Evolutionary conservation across 2,329 filamentous ascomycete species (phyloP).

Genomic region (Podosphaera fusca): DNA sequence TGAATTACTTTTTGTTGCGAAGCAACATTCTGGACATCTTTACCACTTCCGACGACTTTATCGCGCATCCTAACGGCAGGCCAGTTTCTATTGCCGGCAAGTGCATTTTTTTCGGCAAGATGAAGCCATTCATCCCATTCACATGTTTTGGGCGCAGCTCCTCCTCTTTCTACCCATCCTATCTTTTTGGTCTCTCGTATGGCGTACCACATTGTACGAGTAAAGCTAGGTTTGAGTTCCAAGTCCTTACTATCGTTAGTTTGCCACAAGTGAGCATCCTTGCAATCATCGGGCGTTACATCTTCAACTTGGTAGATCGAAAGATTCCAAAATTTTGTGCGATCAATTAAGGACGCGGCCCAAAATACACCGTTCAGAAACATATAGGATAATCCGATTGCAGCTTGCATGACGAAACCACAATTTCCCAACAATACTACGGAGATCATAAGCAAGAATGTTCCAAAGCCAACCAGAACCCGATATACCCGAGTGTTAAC

Average conservation of each 20-base stretch:
- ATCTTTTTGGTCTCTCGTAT: slow-evolving; percentile 29
- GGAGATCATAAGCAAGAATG: slow-evolving; percentile 34
- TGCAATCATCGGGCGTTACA: slow-evolving; percentile 20
- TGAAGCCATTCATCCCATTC: slow-evolving; percentile 31
- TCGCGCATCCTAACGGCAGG: slow-evolving; percentile 26
- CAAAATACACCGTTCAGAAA: slow-evolving; percentile 36
- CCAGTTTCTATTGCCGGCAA: slow-evolving; percentile 18
- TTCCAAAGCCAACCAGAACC: slow-evolving; percentile 31
- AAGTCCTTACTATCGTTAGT: slow-evolving; percentile 10
- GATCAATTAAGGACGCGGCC: slow-evolving; percentile 18
- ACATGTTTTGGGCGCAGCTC: slow-evolving; percentile 27
- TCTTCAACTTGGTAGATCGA: slow-evolving; percentile 24
- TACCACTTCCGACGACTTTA: slow-evolving; percentile 19
- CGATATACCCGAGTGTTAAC: slow-evolving; percentile 25
- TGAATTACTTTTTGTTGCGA: slow-evolving; percentile 6
- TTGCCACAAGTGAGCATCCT: slow-evolving; percentile 16
- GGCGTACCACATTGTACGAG: slow-evolving; percentile 33
- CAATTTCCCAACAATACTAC: slow-evolving; percentile 39
- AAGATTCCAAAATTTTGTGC: slow-evolving; percentile 32
- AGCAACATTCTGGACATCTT: slow-evolving; percentile 2
- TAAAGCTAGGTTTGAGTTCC: slow-evolving; percentile 26
- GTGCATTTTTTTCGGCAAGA: slow-evolving; percentile 23
- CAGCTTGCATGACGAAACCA: slow-evolving; percentile 34
- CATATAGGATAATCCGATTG: slow-evolving; percentile 34
- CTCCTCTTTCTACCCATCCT: slow-evolving; percentile 28